Evolutionary conservation across 148 eudicot species (phyloP).

Genomic region (Polygonum maritimum): DNA sequence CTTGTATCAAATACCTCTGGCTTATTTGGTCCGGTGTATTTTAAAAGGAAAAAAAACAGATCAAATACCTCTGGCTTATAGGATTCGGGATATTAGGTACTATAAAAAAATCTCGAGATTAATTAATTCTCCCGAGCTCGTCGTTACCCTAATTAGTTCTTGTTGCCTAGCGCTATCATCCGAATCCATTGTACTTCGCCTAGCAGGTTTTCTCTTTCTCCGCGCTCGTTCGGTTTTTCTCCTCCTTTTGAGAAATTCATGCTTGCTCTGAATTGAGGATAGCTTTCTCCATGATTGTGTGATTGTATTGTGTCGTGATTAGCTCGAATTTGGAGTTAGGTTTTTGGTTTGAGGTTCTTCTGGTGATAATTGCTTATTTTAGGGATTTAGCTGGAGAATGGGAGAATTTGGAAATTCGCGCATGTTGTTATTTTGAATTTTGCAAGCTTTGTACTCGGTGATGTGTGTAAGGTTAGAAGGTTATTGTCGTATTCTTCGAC

Average conservation of each 20-base stretch:
- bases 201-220: conserved; percentile 41
- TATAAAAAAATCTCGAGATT: too few species aligned
- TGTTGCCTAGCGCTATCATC: conserved; percentile 96
- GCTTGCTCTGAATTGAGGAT: not conserved
- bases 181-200: conserved; percentile 97
- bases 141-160: too few species aligned
- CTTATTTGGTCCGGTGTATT: too few species aligned
- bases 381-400: not conserved
- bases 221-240: not conserved
- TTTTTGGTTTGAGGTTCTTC: not conserved
- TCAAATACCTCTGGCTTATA: too few species aligned
- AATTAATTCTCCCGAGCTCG: too few species aligned
- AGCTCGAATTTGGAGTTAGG: not conserved
- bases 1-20: too few species aligned
- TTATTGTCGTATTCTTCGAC: not conserved
- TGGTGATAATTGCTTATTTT: not conserved
- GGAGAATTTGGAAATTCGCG: not conserved
- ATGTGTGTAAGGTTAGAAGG: not conserved
- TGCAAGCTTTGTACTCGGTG: not conserved
- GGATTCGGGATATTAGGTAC: too few species aligned
- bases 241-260: not conserved
- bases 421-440: not conserved
- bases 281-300: not conserved
- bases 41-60: too few species aligned
- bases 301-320: not conserved